Conservation (phyloP, 768 basidiomycete species). For the Termitomyces sp. region DNA sequence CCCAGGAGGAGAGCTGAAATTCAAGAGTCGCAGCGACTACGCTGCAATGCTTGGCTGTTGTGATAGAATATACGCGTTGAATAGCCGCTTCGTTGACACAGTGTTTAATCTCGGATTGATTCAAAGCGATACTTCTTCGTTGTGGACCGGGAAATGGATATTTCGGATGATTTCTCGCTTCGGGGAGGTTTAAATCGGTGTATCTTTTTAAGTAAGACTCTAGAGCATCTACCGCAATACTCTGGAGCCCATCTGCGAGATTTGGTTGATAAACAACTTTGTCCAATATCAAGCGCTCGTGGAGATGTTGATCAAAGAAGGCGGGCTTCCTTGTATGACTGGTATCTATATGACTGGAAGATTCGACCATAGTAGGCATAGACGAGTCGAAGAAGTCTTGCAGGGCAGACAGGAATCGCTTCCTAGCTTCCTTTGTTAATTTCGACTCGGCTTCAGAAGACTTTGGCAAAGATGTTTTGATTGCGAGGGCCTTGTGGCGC, state of each 20-base stretch:
- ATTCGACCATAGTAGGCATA: neutral
- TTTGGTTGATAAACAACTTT: conserved; percentile 3
- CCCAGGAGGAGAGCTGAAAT: neutral
- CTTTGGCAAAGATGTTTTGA: neutral
- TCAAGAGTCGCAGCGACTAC: conserved; percentile 4
- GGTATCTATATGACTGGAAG: neutral
- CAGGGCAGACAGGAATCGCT: neutral
- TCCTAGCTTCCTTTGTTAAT: neutral
- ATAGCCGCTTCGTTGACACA: neutral
- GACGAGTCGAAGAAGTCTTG: neutral
- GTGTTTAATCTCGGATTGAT: neutral
- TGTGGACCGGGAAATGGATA: neutral
- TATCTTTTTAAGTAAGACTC: no score
- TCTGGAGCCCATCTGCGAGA: neutral
- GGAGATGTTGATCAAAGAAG: conserved; percentile 7
- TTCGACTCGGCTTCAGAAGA: neutral
- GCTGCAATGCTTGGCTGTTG: neutral
- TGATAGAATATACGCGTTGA: neutral
- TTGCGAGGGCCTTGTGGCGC: neutral
- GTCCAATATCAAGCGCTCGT: neutral
- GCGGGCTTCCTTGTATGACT: neutral
- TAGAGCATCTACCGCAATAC: conserved; percentile 1
- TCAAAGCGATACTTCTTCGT: no score
- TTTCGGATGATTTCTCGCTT: no score
- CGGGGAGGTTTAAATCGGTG: no score